These are phyloP conservation scores for Massarina eburnea DNA, from an alignment of 2,329 filamentous ascomycete species.

Conservation along the genomic window DNA sequence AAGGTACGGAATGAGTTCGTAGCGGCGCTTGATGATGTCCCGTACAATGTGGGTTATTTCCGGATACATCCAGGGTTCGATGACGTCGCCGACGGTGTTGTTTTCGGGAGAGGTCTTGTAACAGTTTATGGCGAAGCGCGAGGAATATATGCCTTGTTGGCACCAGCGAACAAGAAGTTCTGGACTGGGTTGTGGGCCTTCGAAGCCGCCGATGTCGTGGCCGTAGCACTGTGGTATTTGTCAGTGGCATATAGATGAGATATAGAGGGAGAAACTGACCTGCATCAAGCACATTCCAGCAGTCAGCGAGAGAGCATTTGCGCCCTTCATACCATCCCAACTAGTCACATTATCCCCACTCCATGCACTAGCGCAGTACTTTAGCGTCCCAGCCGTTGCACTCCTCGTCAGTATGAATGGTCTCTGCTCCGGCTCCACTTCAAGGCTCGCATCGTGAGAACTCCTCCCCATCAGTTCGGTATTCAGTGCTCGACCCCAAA, in stretches of 20 bases:
- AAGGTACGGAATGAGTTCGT: conserved; percentile 71
- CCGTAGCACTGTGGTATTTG: conserved; percentile 59
- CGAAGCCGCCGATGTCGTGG: conserved; percentile 75
- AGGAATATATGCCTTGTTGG: conserved; percentile 69
- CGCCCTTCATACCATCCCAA: conserved; percentile 72
- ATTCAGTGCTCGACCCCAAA: conserved; percentile 70
- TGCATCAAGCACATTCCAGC: conserved; percentile 69
- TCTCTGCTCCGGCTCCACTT: conserved; percentile 59
- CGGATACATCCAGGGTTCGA: conserved; percentile 78
- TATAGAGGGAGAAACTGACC: conserved; percentile 30
- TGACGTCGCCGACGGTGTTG: conserved; percentile 69
- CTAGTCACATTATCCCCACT: conserved; percentile 74
- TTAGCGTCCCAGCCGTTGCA: conserved; percentile 69
- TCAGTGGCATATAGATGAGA: neutral
- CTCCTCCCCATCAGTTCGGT: conserved; percentile 72
- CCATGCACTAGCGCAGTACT: conserved; percentile 72
- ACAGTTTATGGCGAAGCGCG: conserved; percentile 75
- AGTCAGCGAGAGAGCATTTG: conserved; percentile 68
- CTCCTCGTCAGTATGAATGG: conserved; percentile 72
- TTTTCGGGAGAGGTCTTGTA: conserved; percentile 71
- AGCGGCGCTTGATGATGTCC: conserved; percentile 67
- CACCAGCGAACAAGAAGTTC: conserved; percentile 74
- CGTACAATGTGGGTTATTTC: conserved; percentile 65
- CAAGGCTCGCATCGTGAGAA: conserved; percentile 67
- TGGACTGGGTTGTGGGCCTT: conserved; percentile 70